Evolutionary conservation across 129 eudicot species (phyloP).

Genomic region (Flaveria sonorensis): DNA sequence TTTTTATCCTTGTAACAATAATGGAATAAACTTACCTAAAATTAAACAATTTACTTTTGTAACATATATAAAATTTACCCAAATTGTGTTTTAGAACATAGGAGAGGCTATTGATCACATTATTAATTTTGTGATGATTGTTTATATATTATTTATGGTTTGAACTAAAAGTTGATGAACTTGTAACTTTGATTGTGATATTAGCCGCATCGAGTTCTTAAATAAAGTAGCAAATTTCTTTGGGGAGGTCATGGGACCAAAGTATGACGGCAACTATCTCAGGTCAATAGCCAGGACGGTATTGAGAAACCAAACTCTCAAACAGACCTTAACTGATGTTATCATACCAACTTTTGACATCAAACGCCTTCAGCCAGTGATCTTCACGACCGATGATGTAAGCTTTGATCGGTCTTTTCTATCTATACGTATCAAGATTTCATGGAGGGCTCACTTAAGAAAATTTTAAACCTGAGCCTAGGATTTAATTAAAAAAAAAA

Average conservation of each 20-base stretch:
- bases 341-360: constrained; percentile 60
- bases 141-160: background rate
- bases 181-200: constrained; percentile 10
- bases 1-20: too few relatives aligned
- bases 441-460: too few relatives aligned
- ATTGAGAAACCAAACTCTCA: constrained; percentile 37
- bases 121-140: background rate
- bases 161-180: background rate
- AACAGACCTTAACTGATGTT: constrained; percentile 41
- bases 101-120: background rate
- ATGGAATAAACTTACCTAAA: background rate
- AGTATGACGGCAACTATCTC: constrained; percentile 52
- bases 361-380: constrained; percentile 52
- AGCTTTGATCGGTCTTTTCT: background rate
- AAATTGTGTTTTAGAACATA: too few relatives aligned
- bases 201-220: constrained; percentile 39
- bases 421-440: too few relatives aligned
- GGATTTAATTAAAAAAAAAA: too few relatives aligned
- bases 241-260: constrained; percentile 43
- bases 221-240: constrained; percentile 34
- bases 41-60: too few relatives aligned
- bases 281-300: constrained; percentile 32
- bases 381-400: constrained; percentile 52
- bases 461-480: too few relatives aligned
- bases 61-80: background rate